Percentiles rank a stretch among this genome's conserved stretches.
Evolutionary conservation across 495 filamentous ascomycete genomes (phyloP).

Genomic region (Mycothermus thermophilus): DNA sequence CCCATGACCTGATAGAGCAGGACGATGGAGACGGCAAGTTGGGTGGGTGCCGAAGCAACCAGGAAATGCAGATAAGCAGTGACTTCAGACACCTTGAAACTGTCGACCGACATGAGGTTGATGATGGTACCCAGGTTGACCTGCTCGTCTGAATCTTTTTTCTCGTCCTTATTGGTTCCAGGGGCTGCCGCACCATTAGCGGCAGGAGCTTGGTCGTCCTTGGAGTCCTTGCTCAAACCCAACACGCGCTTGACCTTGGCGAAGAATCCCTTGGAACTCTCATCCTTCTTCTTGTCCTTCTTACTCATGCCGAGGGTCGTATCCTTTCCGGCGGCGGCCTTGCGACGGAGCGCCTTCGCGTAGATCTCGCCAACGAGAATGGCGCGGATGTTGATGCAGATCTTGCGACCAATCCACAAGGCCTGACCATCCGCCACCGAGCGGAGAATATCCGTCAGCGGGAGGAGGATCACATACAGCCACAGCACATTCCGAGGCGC

Average conservation of each 20-base stretch:
- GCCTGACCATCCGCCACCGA: conserved; percentile 74
- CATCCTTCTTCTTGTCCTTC: conserved; percentile 24
- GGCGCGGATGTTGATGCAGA: conserved; percentile 82
- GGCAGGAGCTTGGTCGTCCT: conserved; percentile 9
- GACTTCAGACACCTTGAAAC: conserved; percentile 92
- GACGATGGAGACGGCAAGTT: conserved; percentile 53
- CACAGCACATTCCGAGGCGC: conserved; percentile 83
- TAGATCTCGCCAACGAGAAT: conserved; percentile 98
- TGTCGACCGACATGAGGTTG: conserved; percentile 98
- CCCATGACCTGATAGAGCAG: conserved; percentile 85
- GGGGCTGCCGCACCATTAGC: conserved; percentile 17
- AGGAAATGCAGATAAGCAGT: conserved; percentile 87
- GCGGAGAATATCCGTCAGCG: conserved; percentile 61
- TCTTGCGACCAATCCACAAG: conserved; percentile 86
- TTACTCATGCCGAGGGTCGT: conserved; percentile 45
- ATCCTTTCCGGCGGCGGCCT: conserved; percentile 66
- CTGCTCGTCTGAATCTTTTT: conserved; percentile 46
- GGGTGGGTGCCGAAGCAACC: conserved; percentile 71
- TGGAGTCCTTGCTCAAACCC: conserved; percentile 43
- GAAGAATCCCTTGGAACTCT: conserved; percentile 26
- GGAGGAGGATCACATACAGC: conserved; percentile 87
- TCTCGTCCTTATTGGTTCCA: conserved; percentile 22
- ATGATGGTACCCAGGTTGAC: conserved; percentile 93
- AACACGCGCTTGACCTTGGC: conserved; percentile 37
- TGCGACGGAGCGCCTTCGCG: conserved; percentile 86